These are phyloP conservation scores for Primulina huaijiensis DNA, from an alignment of 257 asterid species.

Conservation along the genomic window DNA sequence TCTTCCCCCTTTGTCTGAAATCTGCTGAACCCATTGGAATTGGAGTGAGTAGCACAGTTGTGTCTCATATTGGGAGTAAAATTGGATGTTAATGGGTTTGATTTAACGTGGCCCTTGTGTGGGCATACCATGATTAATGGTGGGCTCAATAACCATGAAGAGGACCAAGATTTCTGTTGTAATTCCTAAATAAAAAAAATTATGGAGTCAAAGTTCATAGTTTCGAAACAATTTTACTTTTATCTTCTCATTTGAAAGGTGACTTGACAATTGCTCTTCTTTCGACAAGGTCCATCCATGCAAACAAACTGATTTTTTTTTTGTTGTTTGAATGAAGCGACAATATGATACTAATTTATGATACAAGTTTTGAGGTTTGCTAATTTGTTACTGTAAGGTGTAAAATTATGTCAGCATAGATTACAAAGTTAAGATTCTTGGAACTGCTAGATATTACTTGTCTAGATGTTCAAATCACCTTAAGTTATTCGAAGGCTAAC, in stretches of 20 bases:
- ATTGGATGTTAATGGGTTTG: not conserved
- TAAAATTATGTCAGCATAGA: not conserved
- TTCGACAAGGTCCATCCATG: not conserved
- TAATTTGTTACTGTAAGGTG: not conserved
- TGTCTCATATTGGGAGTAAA: not conserved
- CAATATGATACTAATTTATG: not conserved
- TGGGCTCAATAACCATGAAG: not conserved
- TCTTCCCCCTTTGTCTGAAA: not conserved
- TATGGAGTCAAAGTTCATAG: not conserved
- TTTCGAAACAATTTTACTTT: not conserved
- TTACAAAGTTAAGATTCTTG: not conserved
- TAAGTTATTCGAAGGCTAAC: not conserved
- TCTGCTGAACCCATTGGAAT: not conserved
- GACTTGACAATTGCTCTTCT: not conserved
- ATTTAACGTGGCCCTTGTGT: not conserved
- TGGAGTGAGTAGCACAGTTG: not conserved
- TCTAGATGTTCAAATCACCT: not conserved
- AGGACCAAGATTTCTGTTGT: not conserved
- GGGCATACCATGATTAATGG: not conserved
- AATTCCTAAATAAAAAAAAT: too few relatives aligned
- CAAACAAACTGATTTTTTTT: not conserved
- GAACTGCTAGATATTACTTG: not conserved
- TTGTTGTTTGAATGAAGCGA: not conserved
- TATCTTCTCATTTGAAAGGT: not conserved
- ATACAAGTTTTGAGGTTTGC: not conserved